Evolutionary conservation across 164 flowering plant genomes (phyloP), one percentile per base, ranked within the genome.

Genomic region (Hamamelis virginiana): DNA sequence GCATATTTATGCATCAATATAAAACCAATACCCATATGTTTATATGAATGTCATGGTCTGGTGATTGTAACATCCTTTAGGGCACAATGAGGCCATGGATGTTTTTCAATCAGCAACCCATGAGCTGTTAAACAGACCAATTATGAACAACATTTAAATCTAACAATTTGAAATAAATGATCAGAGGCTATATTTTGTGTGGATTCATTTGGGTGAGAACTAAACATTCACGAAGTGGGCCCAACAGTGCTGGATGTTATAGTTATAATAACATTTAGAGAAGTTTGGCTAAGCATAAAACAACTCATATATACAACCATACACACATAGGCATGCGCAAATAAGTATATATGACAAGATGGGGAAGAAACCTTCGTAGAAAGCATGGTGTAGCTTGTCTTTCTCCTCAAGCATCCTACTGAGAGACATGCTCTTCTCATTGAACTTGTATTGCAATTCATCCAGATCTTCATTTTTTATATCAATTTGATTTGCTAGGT

Each of bases 361-460:
- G 19, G 45, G 58, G 27, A 57, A 61, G 57, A 71, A 51, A 88
- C 92, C 90, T 80, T 85, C 87, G 61, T 43, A 53, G 69, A 80
- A 88, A n/a, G 81, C 80, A 15, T 68, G 67, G 46, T 83, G 87
- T 13, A 88, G 79, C 64, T 8, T 74, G 69, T 88, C 89, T 72
- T 86, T 88, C 83, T 88, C 90, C 72, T 77, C 84, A 62, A 82
- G 74, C 80, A 84, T 73, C 80, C 85, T 72, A 50, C 72, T 83
- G 13, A 86, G 60, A 0, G 86, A 82, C 83, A 88, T 56, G 14
- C 74, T 75, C 74, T 70, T 78, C 75, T 80, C 81, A 73, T 85
- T 83, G 75, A 74, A 86, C 69, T 74, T 75, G 48, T 28, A 74
- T 60, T 77, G 68, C 45, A 85, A 28, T 63, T 81, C 72, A 64